Evolutionary conservation across 2,329 filamentous ascomycete species (phyloP), one percentile per base, ranked within the genome.

Genomic region (Aspergillus carbonarius): DNA sequence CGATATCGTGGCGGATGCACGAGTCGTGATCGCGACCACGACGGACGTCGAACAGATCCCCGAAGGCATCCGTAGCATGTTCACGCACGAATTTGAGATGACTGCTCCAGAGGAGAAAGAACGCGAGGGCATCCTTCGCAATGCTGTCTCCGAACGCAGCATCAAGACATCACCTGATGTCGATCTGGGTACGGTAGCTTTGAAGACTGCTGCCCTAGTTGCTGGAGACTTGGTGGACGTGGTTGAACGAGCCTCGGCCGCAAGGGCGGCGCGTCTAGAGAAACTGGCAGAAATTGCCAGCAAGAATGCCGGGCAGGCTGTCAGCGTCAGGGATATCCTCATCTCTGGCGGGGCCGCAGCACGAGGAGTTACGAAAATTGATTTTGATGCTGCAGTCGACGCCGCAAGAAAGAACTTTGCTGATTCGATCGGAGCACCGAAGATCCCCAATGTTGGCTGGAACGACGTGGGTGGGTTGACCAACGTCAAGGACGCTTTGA

Each of bases 321-420:
- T 93, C 12, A 92, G 86, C 0, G 79, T 93, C 4, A 85, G 90
- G 52, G 95, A 99, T 72, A 83, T 99, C n/a, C 86, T 95, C 60
- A 82, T 98, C 8, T 88, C 95, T 1, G 95, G 95, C 30, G 95
- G 95, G 0, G 84, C 91, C 40, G 83, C 88, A 9, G 90, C 90
- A 5, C 87, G 87, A 27, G 91, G 90, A 54, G 82, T 99, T 10
- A 93, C 88, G 0, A 90, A 90, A 65, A 81, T 83, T 2, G 95
- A 99, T 74, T 93, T 98, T 64, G 92, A 96, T 55, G 79, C 88
- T n/a, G 95, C 95, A 0, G 93, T 99, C 3, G 93, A 98, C 60
- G 92, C 93, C 5, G 95, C 95, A 1, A 88, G 95, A 55, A 97
- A 97, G 82, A 98, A 97, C 76, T 99, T 99, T 73, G 93, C 95